A percentile compares a stretch with the other conserved stretches of the same genome.
Evolutionary conservation across 495 filamentous ascomycete genomes (phyloP).

Genomic region (Chaetomium fimeti): DNA sequence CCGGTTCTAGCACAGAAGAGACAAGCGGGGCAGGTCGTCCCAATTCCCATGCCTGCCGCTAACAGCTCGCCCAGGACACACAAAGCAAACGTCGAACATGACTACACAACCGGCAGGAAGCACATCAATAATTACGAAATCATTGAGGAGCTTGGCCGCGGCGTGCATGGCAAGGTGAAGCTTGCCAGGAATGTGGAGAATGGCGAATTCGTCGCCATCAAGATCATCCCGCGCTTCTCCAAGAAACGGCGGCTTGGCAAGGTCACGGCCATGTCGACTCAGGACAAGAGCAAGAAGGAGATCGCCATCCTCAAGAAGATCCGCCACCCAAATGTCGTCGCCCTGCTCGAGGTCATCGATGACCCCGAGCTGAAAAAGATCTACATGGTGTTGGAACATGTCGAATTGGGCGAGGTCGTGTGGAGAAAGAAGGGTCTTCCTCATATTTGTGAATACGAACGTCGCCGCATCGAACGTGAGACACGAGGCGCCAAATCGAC

Average conservation of each 20-base stretch:
- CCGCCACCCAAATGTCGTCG: conserved; percentile 91
- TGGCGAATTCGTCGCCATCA: conserved; percentile 87
- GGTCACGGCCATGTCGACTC: conserved; percentile 59
- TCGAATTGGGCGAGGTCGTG: conserved; percentile 86
- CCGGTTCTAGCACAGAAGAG: not conserved
- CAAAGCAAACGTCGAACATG: conserved; percentile 82
- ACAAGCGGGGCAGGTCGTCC: not conserved
- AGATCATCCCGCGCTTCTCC: conserved; percentile 95
- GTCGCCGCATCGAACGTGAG: conserved; percentile 71
- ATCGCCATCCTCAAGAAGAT: conserved; percentile 98
- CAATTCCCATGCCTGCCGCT: not conserved
- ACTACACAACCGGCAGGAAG: conserved; percentile 85
- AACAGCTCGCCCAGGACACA: conserved; percentile 59
- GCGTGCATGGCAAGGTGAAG: conserved; percentile 97
- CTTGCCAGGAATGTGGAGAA: conserved; percentile 76
- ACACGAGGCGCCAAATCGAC: conserved; percentile 58
- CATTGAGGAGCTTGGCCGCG: conserved; percentile 90
- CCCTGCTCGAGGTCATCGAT: conserved; percentile 93
- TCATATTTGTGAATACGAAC: conserved; percentile 79
- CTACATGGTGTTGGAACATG: conserved; percentile 93
- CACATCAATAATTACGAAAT: conserved; percentile 97
- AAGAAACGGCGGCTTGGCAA: conserved; percentile 86
- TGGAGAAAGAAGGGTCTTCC: conserved; percentile 84
- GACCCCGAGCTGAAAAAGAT: conserved; percentile 95
- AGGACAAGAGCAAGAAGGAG: conserved; percentile 94